Evolutionary conservation across 148 eudicot species (phyloP).

Genomic region (Gaultheria prostrata): DNA sequence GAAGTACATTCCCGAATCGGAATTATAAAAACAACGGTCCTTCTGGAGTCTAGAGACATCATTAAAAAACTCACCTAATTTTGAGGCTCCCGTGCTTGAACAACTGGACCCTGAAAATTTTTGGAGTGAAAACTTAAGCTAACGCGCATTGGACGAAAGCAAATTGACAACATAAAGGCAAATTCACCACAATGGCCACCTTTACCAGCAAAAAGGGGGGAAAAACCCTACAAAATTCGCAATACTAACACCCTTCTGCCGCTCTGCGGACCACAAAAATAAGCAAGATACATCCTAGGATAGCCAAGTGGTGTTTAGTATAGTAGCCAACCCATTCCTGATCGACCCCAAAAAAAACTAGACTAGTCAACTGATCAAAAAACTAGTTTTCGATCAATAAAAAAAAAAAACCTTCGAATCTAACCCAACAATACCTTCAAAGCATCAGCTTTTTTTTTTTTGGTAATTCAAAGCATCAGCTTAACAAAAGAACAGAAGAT

Average conservation of each 20-base stretch:
- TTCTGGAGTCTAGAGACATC: background rate
- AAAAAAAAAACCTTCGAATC: slow-evolving; percentile 9
- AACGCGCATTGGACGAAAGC: slow-evolving; percentile 11
- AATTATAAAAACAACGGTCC: background rate
- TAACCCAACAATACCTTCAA: background rate
- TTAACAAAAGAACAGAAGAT: background rate
- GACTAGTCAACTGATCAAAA: background rate
- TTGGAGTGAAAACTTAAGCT: slow-evolving; percentile 42
- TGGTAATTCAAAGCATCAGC: too few relatives aligned
- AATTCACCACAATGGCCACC: slow-evolving; percentile 13
- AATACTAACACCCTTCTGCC: background rate
- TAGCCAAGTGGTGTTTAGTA: background rate
- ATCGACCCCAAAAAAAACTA: background rate
- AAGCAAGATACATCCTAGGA: slow-evolving; percentile 11
- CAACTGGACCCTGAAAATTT: slow-evolving; percentile 57
- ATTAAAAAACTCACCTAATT: slow-evolving; percentile 33
- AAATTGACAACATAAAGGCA: slow-evolving; percentile 13
- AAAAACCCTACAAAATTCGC: slow-evolving; percentile 9
- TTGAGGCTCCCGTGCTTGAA: slow-evolving; percentile 36
- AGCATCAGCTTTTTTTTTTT: too few relatives aligned
- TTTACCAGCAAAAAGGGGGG: background rate
- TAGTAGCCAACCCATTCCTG: slow-evolving; percentile 14
- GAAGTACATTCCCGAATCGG: background rate
- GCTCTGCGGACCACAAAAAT: background rate
- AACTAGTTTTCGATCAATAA: too few relatives aligned